Conservation (phyloP, 495 filamentous ascomycete genomes). For the Penicillium tannophilum region DNA sequence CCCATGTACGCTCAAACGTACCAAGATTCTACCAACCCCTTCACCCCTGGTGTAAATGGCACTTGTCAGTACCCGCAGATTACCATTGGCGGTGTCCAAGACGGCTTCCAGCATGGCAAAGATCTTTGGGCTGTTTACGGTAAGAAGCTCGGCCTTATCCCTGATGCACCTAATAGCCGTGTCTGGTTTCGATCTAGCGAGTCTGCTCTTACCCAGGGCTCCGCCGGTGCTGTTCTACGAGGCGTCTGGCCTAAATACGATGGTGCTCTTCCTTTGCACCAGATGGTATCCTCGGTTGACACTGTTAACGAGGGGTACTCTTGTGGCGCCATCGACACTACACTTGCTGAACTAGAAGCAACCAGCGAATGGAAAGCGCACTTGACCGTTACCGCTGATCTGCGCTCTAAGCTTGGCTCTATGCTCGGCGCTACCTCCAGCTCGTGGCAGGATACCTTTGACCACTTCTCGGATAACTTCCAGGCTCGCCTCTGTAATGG, state of each 20-base stretch:
- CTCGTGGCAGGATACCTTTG: conserved; percentile 42
- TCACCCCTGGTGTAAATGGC: conserved; percentile 37
- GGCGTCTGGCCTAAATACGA: conserved; percentile 40
- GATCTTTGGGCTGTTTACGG: conserved; percentile 44
- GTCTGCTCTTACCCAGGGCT: conserved; percentile 40
- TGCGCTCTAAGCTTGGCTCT: conserved; percentile 35
- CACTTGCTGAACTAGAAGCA: conserved; percentile 31
- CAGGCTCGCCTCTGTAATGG: conserved; percentile 48
- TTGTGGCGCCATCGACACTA: conserved; percentile 30
- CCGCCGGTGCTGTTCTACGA: conserved; percentile 39
- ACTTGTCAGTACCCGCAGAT: conserved; percentile 49
- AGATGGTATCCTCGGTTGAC: conserved; percentile 29
- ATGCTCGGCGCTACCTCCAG: conserved; percentile 36
- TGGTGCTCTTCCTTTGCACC: conserved; percentile 39
- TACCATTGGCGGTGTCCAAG: conserved; percentile 45
- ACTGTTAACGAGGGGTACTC: conserved; percentile 44
- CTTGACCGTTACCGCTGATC: conserved; percentile 31
- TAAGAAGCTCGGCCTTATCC: conserved; percentile 30
- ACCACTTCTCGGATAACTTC: conserved; percentile 50
- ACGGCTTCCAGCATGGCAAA: conserved; percentile 46
- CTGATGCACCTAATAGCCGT: conserved; percentile 26
- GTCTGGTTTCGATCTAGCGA: conserved; percentile 47
- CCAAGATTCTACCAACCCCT: conserved; percentile 41
- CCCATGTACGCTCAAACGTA: conserved; percentile 46
- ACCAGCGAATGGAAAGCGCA: conserved; percentile 42